Base-by-base conservation (phyloP, 2,329 filamentous ascomycete species). In the Sarocladium strictum region DNA sequence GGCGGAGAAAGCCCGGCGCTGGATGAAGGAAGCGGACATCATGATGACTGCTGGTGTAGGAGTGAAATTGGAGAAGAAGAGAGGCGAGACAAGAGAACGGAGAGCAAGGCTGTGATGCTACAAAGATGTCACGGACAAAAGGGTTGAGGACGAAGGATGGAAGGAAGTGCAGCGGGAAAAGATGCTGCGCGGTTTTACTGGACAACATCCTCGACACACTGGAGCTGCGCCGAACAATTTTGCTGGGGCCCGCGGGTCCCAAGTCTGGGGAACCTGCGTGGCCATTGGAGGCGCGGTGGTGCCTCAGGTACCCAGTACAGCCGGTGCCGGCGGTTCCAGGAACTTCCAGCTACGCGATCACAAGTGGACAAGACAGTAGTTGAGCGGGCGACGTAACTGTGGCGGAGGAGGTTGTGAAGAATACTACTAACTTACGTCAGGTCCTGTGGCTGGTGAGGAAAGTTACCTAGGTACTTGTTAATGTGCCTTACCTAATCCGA, bases 1-100 rank as follows among this genome's bases (percentile, higher is more conserved):
- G 70, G 83, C 87, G 69, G 89, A 90, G 77, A 92, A 92, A 71
- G 87, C 86, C 69, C 89, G 84, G 76, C 84, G 82, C 79, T 90
- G 87, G 73, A 87, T 77, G 63, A 69, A 78, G 62, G 83, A 79
- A 71, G 82, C 79, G 68, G 86, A 83, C 73, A 93, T 93, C 90
- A 95, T 92, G 59, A 58, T 72, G 69, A 63, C 59, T 59, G 62
- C 57, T 35, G 59, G 56, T 59, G 57, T 56, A 54, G 53, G 55
- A 57, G 56, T 56, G 41, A 58, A 60, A 57, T 59, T 56, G 55
- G 55, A 60, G 50, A 57, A 55, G 58, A 56, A 24, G 3, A 15
- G 21, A 4, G 54, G 37, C 12, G n/a, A 23, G 12, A 45, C 12
- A 26, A 53, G 40, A 29, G 7, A 47, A 35, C 27, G 27, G 23